Evolutionary conservation across 1,139 yeast genomes (phyloP).

Genomic region (Neolecta irregularis): DNA sequence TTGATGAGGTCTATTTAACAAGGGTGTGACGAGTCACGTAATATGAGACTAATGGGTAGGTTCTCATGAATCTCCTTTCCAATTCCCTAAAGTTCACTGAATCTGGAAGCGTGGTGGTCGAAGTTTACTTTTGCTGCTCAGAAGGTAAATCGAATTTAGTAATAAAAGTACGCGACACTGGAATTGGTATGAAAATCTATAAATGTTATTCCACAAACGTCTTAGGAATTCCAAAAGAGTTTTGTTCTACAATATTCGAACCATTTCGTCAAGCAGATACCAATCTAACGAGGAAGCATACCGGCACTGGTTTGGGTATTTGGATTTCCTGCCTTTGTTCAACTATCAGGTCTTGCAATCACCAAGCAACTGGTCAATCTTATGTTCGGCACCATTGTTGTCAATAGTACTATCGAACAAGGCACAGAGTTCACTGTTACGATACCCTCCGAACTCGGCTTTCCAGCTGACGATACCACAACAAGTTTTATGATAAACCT

Average conservation of each 20-base stretch:
- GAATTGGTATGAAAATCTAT: too few species aligned
- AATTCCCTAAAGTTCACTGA: conserved; percentile 78
- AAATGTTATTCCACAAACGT: conserved; percentile 52
- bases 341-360: conserved; percentile 44
- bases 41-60: too few species aligned
- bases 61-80: conserved; percentile 69
- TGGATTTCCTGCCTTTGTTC: too few species aligned
- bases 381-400: conserved; percentile 88
- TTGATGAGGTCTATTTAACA: conserved; percentile 72
- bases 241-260: conserved; percentile 67
- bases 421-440: neutral
- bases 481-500: too few species aligned
- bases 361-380: conserved; percentile 73
- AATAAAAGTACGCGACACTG: neutral
- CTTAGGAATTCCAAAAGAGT: conserved; percentile 73
- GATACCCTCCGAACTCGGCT: neutral
- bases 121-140: neutral
- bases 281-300: conserved; percentile 71
- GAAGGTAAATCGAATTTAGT: neutral
- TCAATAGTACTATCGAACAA: conserved; percentile 27
- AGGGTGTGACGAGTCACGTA: too few species aligned
- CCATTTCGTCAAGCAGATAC: conserved; percentile 90
- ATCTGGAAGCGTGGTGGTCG: conserved; percentile 33
- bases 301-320: too few species aligned
- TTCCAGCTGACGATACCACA: too few species aligned